Evolutionary conservation across 192 early-diverging fungal genomes (phyloP).

Genomic region (Coemansia sp.): DNA sequence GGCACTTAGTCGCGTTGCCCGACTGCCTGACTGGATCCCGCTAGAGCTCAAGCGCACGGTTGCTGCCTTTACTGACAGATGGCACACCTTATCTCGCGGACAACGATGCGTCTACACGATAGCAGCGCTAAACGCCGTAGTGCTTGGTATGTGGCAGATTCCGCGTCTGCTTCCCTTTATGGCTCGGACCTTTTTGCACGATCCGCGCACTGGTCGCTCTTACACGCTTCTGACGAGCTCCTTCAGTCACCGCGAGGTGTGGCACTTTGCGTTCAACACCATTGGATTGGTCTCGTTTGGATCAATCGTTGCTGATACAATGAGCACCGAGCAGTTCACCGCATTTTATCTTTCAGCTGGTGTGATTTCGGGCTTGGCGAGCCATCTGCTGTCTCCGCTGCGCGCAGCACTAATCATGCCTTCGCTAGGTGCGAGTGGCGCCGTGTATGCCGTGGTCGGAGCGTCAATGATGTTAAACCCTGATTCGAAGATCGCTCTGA

Average conservation of each 20-base stretch:
- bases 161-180: conserved; percentile 69
- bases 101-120: conserved; percentile 53
- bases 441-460: conserved; percentile 73
- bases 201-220: conserved; percentile 66
- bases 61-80: conserved; percentile 26
- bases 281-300: conserved; percentile 76
- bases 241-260: conserved; percentile 74
- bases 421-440: conserved; percentile 83
- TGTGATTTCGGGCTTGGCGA: conserved; percentile 65
- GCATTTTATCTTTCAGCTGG: conserved; percentile 81
- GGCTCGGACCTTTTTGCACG: conserved; percentile 75
- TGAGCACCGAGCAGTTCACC: conserved; percentile 71
- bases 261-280: conserved; percentile 85
- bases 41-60: conserved; percentile 35
- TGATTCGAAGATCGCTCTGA: conserved; percentile 58
- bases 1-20: conserved; percentile 29
- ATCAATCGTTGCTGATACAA: conserved; percentile 43
- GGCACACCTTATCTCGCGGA: conserved; percentile 32
- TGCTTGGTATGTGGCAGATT: conserved; percentile 80
- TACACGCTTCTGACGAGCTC: conserved; percentile 79
- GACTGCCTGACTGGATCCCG: conserved; percentile 43
- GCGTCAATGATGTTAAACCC: conserved; percentile 63
- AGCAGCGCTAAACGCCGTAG: conserved; percentile 71
- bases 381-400: conserved; percentile 62
- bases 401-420: conserved; percentile 58